A percentile compares a stretch with the other conserved stretches of the same genome.
These are phyloP conservation scores for Aspergillus sp. DNA, from an alignment of 2,329 filamentous ascomycete species.

Conservation along the genomic window DNA sequence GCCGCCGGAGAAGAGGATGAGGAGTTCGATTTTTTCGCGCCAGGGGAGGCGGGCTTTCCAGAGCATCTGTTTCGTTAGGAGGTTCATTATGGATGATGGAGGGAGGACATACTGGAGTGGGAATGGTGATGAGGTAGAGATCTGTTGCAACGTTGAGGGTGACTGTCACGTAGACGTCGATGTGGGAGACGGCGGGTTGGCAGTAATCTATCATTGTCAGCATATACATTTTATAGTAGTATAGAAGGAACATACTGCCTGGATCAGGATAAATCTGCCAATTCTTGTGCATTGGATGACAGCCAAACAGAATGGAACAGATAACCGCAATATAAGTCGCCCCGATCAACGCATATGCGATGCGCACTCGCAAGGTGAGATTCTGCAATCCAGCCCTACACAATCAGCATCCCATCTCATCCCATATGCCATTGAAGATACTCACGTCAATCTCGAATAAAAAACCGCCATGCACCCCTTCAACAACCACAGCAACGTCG, in stretches of 20 bases:
- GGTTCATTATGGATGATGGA: background rate
- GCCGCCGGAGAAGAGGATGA: slow-evolving; percentile 53
- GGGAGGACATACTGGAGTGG: slow-evolving; percentile 44
- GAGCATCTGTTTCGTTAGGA: slow-evolving; percentile 43
- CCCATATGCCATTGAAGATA: background rate
- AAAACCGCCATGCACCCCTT: slow-evolving; percentile 55
- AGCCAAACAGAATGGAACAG: slow-evolving; percentile 49
- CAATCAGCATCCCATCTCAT: slow-evolving; percentile 3
- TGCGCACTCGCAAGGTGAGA: slow-evolving; percentile 43
- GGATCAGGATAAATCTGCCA: slow-evolving; percentile 59
- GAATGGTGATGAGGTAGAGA: slow-evolving; percentile 56
- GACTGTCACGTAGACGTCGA: slow-evolving; percentile 50
- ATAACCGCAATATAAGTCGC: slow-evolving; percentile 48
- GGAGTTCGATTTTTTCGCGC: slow-evolving; percentile 49
- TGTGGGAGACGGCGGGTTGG: slow-evolving; percentile 47
- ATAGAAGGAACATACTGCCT: slow-evolving; percentile 41
- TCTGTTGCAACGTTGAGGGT: slow-evolving; percentile 54
- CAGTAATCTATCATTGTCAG: slow-evolving; percentile 34
- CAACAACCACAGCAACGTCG: slow-evolving; percentile 48
- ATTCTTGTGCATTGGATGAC: slow-evolving; percentile 49
- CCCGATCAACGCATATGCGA: slow-evolving; percentile 49
- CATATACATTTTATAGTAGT: slow-evolving; percentile 3
- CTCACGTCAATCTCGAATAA: slow-evolving; percentile 51
- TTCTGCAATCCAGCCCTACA: slow-evolving; percentile 34
- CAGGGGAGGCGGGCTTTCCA: slow-evolving; percentile 48